Evolutionary conservation across 2,329 filamentous ascomycete genomes (phyloP).

Genomic region (Aureobasidium leucospermi): DNA sequence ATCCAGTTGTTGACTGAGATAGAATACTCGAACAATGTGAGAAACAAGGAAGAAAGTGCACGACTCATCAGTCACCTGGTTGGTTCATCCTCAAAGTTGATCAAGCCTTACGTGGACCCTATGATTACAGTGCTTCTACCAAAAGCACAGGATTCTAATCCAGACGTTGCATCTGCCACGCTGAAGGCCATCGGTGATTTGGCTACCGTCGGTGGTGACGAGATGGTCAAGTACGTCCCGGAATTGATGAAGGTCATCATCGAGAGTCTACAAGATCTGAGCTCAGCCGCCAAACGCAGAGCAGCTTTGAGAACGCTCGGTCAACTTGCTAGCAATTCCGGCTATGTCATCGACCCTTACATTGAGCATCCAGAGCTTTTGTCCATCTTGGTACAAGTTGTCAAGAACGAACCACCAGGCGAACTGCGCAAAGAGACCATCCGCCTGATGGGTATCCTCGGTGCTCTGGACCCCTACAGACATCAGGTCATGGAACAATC

Average conservation of each 20-base stretch:
- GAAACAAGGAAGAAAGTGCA: slow-evolving; percentile 94
- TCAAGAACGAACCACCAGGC: slow-evolving; percentile 83
- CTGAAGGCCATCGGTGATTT: slow-evolving; percentile 90
- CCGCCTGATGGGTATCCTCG: slow-evolving; percentile 90
- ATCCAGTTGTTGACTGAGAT: slow-evolving; percentile 95
- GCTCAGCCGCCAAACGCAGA: slow-evolving; percentile 81
- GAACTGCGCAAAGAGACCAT: slow-evolving; percentile 88
- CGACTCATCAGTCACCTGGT: slow-evolving; percentile 88
- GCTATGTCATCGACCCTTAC: slow-evolving; percentile 96
- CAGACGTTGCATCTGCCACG: slow-evolving; percentile 89
- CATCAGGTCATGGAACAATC: slow-evolving; percentile 88
- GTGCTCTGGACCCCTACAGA: slow-evolving; percentile 91
- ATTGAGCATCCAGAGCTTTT: slow-evolving; percentile 90
- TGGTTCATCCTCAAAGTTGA: slow-evolving; percentile 82
- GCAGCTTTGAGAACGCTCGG: slow-evolving; percentile 85
- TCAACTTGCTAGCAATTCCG: slow-evolving; percentile 88
- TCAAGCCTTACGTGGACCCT: slow-evolving; percentile 93
- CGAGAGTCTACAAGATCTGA: slow-evolving; percentile 87
- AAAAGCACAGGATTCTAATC: slow-evolving; percentile 77
- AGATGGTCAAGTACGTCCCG: slow-evolving; percentile 88
- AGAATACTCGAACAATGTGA: slow-evolving; percentile 87
- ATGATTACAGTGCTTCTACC: slow-evolving; percentile 93
- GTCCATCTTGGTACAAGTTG: slow-evolving; percentile 86
- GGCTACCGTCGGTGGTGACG: slow-evolving; percentile 84
- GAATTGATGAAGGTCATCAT: slow-evolving; percentile 93